Evolutionary conservation across 2,329 filamentous ascomycete genomes (phyloP), one percentile per base, ranked within the genome.

Genomic region (Colletotrichum incanum): DNA sequence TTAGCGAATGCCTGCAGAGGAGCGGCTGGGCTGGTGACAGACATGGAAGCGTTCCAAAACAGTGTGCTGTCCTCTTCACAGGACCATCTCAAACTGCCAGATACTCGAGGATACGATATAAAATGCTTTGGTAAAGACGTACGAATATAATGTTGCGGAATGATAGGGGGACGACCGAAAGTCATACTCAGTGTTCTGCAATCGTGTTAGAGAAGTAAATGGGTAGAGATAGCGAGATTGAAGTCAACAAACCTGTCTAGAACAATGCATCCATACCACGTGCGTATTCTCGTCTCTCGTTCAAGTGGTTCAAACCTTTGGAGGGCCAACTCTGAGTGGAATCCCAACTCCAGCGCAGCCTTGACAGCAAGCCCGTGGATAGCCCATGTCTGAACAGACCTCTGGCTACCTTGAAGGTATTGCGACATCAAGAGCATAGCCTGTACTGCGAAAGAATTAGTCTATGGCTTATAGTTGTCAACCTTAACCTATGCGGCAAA

Each of bases 361-460:
- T 84, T 86, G 3, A 89, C 83, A 0, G 87, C 84, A 0, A 89
- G 79, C 0, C 88, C 87, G 72, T 90, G 88, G 0, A 86, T 81
- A 0, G 82, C 86, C 87, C 88, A 90, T 2, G 88, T 85, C 65
- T 88, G 84, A 2, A 88, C 80, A 0, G 87, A 88, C 26, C 84
- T 84, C 47, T 88, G 85, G 0, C 87, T 88, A 2, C 87, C 86
- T 74, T 90, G 87, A 0, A 89, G 80, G 68, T 89, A 89, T 59
- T 87, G 85, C 5, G 83, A 83, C 74, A 85, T 81, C 0, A 89
- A 71, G 0, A 90, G 79, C 9, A 89, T 80, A 52, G 83, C 84
- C 75, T 89, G 86, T 0, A 89, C 86, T 83, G 65, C 60, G 8
- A 12, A 34, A n/a, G 20, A 26, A 5, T 56, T 34, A 65, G 43